phyloP scores from a whole-genome alignment of 176 grass and related monocot genomes.

The Raddia guianensis region DNA sequence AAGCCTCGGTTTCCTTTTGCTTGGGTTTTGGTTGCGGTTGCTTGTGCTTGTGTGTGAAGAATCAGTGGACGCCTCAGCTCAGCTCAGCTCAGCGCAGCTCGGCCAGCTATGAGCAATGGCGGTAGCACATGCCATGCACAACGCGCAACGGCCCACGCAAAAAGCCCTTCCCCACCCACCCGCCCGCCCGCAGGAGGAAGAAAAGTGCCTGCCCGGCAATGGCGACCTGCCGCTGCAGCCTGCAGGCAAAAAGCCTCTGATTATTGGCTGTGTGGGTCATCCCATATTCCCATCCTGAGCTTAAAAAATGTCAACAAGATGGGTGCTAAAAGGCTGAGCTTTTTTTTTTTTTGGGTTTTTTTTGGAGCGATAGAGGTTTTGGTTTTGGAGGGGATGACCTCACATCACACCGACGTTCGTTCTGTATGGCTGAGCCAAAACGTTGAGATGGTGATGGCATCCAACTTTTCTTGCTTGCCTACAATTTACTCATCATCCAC shows the following conservation, averaged over 20 bases:
- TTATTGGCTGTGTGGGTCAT: conserved; percentile 1
- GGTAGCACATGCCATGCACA: conserved; percentile 38
- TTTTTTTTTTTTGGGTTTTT: too few relatives aligned
- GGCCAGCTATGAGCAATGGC: not conserved
- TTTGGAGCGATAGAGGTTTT: too few relatives aligned
- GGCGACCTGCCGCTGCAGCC: not conserved
- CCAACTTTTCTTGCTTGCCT: not conserved
- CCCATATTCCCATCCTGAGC: too few relatives aligned
- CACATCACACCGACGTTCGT: too few relatives aligned
- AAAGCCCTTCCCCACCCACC: too few relatives aligned
- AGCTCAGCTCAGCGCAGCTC: not conserved
- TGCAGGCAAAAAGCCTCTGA: not conserved
- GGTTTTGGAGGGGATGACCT: not conserved
- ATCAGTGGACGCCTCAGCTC: not conserved
- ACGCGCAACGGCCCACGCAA: conserved; percentile 8
- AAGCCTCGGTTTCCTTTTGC: not conserved
- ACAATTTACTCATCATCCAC: not conserved
- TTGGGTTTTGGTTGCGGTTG: not conserved
- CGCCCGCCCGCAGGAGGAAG: too few relatives aligned
- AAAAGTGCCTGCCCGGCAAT: not conserved
- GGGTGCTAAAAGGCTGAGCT: too few relatives aligned
- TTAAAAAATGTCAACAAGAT: not conserved
- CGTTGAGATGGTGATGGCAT: not conserved
- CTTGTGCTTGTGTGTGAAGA: not conserved
- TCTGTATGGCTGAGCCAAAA: conserved; percentile 13